These are phyloP conservation scores for Ogataea degrootiae DNA, from an alignment of 805 yeast species.

Conservation along the genomic window DNA sequence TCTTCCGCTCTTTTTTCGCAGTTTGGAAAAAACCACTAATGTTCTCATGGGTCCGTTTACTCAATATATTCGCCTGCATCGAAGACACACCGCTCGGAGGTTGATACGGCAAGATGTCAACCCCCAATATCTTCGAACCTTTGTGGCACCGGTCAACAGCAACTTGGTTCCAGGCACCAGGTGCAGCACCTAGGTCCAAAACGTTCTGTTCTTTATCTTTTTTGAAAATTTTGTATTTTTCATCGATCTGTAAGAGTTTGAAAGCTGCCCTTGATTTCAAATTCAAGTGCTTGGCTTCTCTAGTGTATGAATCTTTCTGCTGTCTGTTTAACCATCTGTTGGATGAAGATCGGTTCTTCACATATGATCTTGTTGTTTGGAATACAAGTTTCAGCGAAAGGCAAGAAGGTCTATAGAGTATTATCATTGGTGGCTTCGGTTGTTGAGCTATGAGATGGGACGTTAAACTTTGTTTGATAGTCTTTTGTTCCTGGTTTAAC, in stretches of 20 bases:
- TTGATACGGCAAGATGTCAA: conserved; percentile 70
- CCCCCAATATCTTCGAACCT: conserved; percentile 63
- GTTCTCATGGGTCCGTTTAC: conserved; percentile 54
- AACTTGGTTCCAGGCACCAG: conserved; percentile 94
- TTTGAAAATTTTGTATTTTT: conserved; percentile 52
- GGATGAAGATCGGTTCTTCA: conserved; percentile 44
- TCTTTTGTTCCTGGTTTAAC: too few species aligned
- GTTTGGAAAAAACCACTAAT: conserved; percentile 46
- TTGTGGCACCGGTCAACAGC: conserved; percentile 51
- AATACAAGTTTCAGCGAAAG: neutral
- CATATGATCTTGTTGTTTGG: conserved; percentile 1
- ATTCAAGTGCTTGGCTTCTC: conserved; percentile 58
- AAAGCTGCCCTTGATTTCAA: conserved; percentile 87
- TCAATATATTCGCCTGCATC: conserved; percentile 84
- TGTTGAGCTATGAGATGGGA: neutral
- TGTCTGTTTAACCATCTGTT: conserved; percentile 75
- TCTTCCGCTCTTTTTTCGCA: conserved; percentile 24
- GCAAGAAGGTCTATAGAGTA: neutral
- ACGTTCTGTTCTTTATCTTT: conserved; percentile 32
- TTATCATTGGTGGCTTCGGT: neutral
- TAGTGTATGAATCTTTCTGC: conserved; percentile 55
- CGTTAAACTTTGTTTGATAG: neutral
- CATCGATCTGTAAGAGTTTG: conserved; percentile 73
- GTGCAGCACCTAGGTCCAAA: conserved; percentile 88
- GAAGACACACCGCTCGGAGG: conserved; percentile 81